Evolutionary conservation across 1,139 yeast genomes (phyloP).

Genomic region (Fermentozyma sake): DNA sequence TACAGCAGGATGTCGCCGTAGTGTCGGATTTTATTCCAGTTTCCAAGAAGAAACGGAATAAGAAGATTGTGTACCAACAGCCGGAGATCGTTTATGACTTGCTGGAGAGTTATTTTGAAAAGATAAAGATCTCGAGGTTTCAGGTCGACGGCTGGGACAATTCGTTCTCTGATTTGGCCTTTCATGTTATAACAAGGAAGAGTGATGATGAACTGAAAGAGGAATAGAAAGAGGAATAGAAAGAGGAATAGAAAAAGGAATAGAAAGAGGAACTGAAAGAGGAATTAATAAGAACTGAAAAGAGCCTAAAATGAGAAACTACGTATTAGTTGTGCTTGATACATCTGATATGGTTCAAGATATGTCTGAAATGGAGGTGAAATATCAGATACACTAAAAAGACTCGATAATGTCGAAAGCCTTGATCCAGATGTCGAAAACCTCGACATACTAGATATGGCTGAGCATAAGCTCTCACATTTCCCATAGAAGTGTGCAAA

Average conservation of each 20-base stretch:
- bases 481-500: too few relatives aligned
- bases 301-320: too few relatives aligned
- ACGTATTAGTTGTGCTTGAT: too few relatives aligned
- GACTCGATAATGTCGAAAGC: too few relatives aligned
- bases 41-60: constrained; percentile 24
- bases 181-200: constrained; percentile 22
- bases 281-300: too few relatives aligned
- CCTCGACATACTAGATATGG: too few relatives aligned
- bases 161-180: constrained; percentile 51
- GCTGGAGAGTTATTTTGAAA: constrained; percentile 28
- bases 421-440: too few relatives aligned
- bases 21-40: constrained; percentile 32
- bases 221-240: not conserved
- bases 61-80: constrained; percentile 19
- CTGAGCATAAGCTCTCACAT: too few relatives aligned
- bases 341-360: too few relatives aligned
- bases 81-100: constrained; percentile 36
- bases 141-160: constrained; percentile 36
- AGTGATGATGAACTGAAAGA: not conserved
- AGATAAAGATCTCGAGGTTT: constrained; percentile 15
- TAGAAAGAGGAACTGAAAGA: too few relatives aligned
- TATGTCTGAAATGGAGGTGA: too few relatives aligned
- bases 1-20: constrained; percentile 11
- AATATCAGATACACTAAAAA: too few relatives aligned
- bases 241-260: not conserved